Base-by-base conservation (phyloP, 306 rosid genomes). In the Dryas alaskensis region DNA sequence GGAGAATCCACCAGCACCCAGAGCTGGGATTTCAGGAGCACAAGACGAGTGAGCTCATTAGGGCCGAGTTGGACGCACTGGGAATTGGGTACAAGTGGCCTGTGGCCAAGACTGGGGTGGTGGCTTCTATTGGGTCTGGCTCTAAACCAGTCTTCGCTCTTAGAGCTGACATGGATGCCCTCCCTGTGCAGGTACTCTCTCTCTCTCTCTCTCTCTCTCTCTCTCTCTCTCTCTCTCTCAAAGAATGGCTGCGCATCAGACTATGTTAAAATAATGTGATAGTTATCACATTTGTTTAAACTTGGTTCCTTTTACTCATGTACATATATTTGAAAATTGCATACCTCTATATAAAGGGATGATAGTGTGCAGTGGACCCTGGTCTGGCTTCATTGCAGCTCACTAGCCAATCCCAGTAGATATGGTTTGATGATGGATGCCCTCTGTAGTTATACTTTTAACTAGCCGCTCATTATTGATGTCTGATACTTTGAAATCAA, bases 111-210 rank as follows among this genome's bases (percentile, higher is more conserved):
- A 85, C 84, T 47, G 81, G 89, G 6, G 60, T 85, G 48, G 78
- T 82, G 69, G 85, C 81, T 73, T 44, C 54, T 52, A 69, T 79
- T 64, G 80, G 78, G 52, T 73, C 82, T 53, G 80, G 74, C 11
- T 72, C 70, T 16, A 67, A 69, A 13, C 83, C 77, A 5, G 82
- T 76, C 66, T 82, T 82, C 39, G 86, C 79, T 57, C 80, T 85
- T 51, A 70, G 86, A 64, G 84, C 86, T 4, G 86, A 82, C 73
- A 85, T 82, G 86, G 89, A 80, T 70, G 89, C 82, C 11, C 88
- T 81, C 61, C 85, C 83, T 79, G 49, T 85, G 10, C 80, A 78
- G 82, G 78, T 78, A 12, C 43, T 70, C 45, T 71, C 55, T 62
- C 57, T 50, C 12, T 54, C 53, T 61, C 64, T 27, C 54, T 37